These are phyloP conservation scores for Pouteria campechiana DNA, from an alignment of 179 eudicot genomes.

Conservation along the genomic window DNA sequence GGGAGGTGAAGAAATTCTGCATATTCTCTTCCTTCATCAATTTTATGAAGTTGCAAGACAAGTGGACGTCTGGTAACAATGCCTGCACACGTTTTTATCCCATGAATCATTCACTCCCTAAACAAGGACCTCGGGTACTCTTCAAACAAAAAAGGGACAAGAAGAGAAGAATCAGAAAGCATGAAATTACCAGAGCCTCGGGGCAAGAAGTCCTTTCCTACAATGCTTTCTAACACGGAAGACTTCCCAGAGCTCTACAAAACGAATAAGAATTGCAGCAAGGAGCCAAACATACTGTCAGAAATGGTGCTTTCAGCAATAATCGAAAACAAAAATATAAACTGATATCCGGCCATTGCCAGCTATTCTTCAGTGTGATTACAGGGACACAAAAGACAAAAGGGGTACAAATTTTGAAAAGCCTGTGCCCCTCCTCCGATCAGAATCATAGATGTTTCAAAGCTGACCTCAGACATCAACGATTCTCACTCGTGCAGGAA, in stretches of 20 bases:
- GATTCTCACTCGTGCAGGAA: no score
- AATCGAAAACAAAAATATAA: no score
- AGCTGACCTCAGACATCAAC: no score
- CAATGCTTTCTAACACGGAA: constrained; percentile 91
- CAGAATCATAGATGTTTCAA: no score
- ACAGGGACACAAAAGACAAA: no score
- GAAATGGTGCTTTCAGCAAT: no score
- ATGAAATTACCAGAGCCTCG: constrained; percentile 86
- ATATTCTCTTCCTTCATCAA: constrained; percentile 87
- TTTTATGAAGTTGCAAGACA: constrained; percentile 85
- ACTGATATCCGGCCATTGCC: no score
- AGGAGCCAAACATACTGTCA: no score
- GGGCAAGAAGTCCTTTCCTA: constrained; percentile 95
- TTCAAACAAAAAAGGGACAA: neutral
- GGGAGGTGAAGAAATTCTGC: constrained; percentile 94
- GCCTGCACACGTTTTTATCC: constrained; percentile 27
- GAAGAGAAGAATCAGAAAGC: neutral
- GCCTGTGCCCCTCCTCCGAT: no score
- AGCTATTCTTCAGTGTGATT: no score
- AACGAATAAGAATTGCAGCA: constrained; percentile 1
- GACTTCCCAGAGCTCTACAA: constrained; percentile 97
- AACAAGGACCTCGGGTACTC: neutral
- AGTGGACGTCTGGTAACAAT: constrained; percentile 98
- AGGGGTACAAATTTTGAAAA: no score
- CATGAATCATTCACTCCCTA: neutral